Evolutionary conservation across 23 red algal genomes (phyloP), one percentile per base, ranked within the genome.

Genomic region (Gracilaria gracilis): DNA sequence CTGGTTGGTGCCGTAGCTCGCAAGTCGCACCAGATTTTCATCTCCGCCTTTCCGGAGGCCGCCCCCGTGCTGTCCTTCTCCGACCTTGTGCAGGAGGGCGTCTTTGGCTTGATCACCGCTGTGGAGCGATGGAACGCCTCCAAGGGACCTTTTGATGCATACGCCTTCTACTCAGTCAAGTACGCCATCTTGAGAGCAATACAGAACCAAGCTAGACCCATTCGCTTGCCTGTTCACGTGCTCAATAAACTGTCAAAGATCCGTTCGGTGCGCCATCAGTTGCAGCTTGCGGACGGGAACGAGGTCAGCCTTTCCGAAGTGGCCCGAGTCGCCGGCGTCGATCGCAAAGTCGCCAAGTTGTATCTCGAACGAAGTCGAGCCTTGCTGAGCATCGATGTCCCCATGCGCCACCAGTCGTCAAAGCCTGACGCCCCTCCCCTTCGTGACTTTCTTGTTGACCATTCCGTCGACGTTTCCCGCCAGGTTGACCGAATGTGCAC

Each of bases 221-320:
- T 92, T 37, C 89, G 89, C 47, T 62, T 92, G 27, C 89, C 89
- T 44, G 89, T 92, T 24, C 89, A 92, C 61, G 89, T 92, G 44
- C 78, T 92, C 28, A 79, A 92, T 57, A 92, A 84, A 78, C 89
- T 92, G 34, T 83, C 79, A 23, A 73, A 79, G 65, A 84, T 92
- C 51, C 89, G 77, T 34, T 72, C 55, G 19, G 75, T 83, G 36
- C 42, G 64, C 34, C 78, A 67, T 27, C 32, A 72, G 34, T 35
- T 83, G 47, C 47, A 82, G 27, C 42, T 75, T 77, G 33, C 67
- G 20, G 25, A 84, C 23, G 82, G 66, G 9, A 62, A 49, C 13
- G 24, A 55, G 0, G 57, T 66, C 44, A 82, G 58, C 28, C 35
- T 92, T 29, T 50, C 61, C 21, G 57, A 83, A 31, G 80, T 92